Evolutionary conservation across 2,329 filamentous ascomycete species (phyloP), one percentile per base, ranked within the genome.

Genomic region (Xylariaceae sp.): DNA sequence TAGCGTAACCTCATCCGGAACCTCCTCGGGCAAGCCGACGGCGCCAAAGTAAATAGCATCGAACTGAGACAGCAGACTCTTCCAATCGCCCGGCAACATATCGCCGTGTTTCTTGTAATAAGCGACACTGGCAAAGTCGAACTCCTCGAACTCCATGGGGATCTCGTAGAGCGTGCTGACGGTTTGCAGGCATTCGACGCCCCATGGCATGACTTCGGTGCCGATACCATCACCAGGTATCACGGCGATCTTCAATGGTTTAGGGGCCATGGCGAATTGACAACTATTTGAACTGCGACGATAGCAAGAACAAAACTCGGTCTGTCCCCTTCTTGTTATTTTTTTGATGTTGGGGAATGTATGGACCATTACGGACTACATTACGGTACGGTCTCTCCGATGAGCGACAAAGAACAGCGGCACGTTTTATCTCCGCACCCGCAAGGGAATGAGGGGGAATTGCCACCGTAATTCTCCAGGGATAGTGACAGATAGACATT

Each of bases 171-270:
- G 68, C 19, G 72, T 64, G 30, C 74, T 74, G 1, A 79, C 69
- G 8, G 77, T 76, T 62, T 84, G 70, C 47, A 88, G 73, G 7
- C 83, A 84, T 31, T 76, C 72, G 4, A 87, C 80, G 2, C 83
- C 84, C 1, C 83, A 83, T 34, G 77, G 73, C 68, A 86, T 80
- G 8, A 88, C 85, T 68, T 88, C 86, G 1, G 78, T 78, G 1
- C 86, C 85, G 57, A 88, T 88, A 51, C 85, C 85, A 64, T 88
- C 85, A 6, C 82, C 86, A 0, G 84, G 83, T 52, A 88, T 85
- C 32, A 76, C 78, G n/a, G 84, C 84, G 57, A 87, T 83, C 50
- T 64, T 67, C 11, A 69, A 47, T 0, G 63, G 27, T 19, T 50
- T 50, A 4, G 11, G 9, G 19, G 43, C 30, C 30, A 31, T 45